Conservation (phyloP, 192 early-diverging fungal genomes). For the Linnemannia exigua region DNA sequence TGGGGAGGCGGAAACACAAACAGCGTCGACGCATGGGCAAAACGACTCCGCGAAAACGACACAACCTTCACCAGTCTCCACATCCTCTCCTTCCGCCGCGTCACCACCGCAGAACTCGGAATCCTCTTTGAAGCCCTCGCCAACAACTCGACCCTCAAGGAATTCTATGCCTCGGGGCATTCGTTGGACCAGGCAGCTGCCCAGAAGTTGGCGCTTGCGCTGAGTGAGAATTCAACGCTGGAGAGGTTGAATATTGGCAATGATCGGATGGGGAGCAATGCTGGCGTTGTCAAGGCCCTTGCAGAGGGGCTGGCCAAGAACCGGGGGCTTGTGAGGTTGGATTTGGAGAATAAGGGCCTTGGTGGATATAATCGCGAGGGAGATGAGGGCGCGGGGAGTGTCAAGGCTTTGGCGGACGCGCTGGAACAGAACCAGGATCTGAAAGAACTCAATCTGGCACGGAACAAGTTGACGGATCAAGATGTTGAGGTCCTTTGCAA, state of each 20-base stretch:
- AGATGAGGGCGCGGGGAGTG: conserved; percentile 12
- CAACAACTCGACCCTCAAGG: conserved; percentile 58
- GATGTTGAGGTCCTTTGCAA: conserved; percentile 43
- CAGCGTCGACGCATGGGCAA: conserved; percentile 64
- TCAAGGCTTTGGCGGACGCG: conserved; percentile 16
- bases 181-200: conserved; percentile 52
- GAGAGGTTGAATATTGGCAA: conserved; percentile 60
- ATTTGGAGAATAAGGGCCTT: conserved; percentile 70
- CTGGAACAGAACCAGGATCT: conserved; percentile 41
- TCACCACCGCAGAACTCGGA: conserved; percentile 58
- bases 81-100: conserved; percentile 66
- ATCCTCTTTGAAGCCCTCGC: conserved; percentile 60
- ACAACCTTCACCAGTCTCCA: conserved; percentile 62
- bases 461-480: conserved; percentile 62
- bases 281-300: conserved; percentile 39
- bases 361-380: conserved; percentile 9
- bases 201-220: conserved; percentile 41
- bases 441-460: conserved; percentile 55
- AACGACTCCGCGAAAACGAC: conserved; percentile 63
- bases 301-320: conserved; percentile 63
- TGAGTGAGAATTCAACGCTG: conserved; percentile 62
- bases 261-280: conserved; percentile 48
- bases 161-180: conserved; percentile 69
- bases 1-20: conserved; percentile 65
- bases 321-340: conserved; percentile 56